phyloP scores from a whole-genome alignment of 257 asterid genomes.

The Solanum pimpinellifolium region DNA sequence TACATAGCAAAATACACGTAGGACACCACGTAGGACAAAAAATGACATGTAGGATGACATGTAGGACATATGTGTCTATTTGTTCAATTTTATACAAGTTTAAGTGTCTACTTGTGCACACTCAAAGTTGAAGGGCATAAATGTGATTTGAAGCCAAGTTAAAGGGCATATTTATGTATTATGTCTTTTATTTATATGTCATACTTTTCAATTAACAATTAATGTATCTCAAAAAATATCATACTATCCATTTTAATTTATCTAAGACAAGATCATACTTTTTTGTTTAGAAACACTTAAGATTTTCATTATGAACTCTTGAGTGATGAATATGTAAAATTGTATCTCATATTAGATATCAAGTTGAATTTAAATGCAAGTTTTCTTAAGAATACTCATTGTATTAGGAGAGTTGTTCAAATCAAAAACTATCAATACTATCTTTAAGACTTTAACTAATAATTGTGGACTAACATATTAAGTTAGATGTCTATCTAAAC shows the following conservation, averaged over 20 bases:
- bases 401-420: not conserved
- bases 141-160: too few relatives aligned
- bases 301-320: not conserved
- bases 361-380: not conserved
- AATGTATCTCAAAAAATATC: not conserved
- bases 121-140: too few relatives aligned
- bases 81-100: too few relatives aligned
- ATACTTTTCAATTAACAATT: not conserved
- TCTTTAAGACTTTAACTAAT: not conserved
- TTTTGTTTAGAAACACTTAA: not conserved
- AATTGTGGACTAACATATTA: not conserved
- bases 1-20: too few relatives aligned
- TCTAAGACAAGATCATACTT: not conserved
- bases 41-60: too few relatives aligned
- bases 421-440: not conserved
- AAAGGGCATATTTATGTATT: too few relatives aligned
- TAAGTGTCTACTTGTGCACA: too few relatives aligned
- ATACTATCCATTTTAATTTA: too few relatives aligned
- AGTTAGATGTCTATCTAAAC: not conserved
- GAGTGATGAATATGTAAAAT: not conserved
- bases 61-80: too few relatives aligned
- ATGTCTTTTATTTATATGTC: not conserved
- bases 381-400: not conserved
- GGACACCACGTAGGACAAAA: too few relatives aligned
- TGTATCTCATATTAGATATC: not conserved